Evolutionary conservation across 257 asterid genomes (phyloP), one percentile per base, ranked within the genome.

Genomic region (Handroanthus guayacan): DNA sequence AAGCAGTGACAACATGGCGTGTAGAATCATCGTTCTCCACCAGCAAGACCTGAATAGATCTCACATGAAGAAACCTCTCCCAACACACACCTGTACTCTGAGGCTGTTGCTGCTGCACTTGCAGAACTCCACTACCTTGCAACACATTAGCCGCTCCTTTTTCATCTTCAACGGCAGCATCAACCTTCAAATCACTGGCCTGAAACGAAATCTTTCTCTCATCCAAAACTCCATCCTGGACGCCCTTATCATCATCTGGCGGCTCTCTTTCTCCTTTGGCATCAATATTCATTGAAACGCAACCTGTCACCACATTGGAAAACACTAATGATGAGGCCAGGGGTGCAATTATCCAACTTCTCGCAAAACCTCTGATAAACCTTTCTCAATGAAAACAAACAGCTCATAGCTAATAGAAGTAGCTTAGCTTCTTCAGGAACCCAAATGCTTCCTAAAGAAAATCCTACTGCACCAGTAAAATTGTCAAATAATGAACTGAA

Each of bases 21-120:
- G 99, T 94, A 67, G 85, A 94, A 80, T 90, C 89, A 76, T 94
- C 99, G 62, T 85, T 78, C 82, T 94, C 99, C 87, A 94, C 98
- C 77, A 94, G 88, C 80, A 94, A 75, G 69, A 92, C 99, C 77
- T 86, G 87, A 73, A 94, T 87, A 74, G 99, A 72, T 76, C 94
- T 87, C 75, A 94, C 87, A 75, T 89, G 93, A 84, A 94, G 97
- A 87, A 94, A 94, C 69, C 86, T 86, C 78, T 92, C 96, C 99
- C 99, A 92, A 73, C 87, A 78, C 20, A 82, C 86, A 14, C 70
- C 79, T 8, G 87, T 51, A 52, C 90, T 85, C 67, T 74, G 96
- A 75, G 86, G 51, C 71, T 70, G 91, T 74, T 79, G 91, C 76
- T 82, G 84, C 45, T 82, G 93, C 75, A 87, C 80, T 74, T 81